Evolutionary conservation across 257 asterid species (phyloP).

Genomic region (Agastache rugosa): DNA sequence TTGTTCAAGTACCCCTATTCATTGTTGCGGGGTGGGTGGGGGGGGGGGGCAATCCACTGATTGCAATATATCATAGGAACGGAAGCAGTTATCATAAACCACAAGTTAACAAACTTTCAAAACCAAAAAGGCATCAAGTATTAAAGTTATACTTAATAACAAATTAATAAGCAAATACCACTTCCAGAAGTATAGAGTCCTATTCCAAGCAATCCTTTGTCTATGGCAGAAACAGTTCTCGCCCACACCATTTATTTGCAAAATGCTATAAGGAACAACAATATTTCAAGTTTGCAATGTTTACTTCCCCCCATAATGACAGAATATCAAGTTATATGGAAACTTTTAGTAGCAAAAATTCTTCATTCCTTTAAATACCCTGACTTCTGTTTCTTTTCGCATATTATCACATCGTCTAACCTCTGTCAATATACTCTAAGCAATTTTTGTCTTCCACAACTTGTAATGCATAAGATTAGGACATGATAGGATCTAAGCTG

Average conservation of each 20-base stretch:
- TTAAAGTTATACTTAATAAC: neutral
- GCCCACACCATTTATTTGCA: neutral
- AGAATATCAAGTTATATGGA: neutral
- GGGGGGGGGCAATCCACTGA: neutral
- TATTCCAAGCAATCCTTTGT: neutral
- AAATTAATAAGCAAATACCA: neutral
- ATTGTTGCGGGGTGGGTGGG: neutral
- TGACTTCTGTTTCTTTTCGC: too few relatives aligned
- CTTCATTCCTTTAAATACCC: too few relatives aligned
- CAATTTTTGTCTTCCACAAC: too few relatives aligned
- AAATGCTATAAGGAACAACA: neutral
- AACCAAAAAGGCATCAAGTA: neutral
- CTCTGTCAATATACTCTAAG: too few relatives aligned
- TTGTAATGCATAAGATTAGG: too few relatives aligned
- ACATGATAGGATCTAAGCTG: neutral
- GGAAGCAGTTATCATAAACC: too few relatives aligned
- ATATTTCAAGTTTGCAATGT: neutral
- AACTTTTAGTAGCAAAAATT: neutral
- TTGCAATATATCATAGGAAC: neutral
- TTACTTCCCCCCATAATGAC: neutral
- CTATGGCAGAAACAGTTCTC: neutral
- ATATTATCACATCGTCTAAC: too few relatives aligned
- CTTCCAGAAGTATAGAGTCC: neutral
- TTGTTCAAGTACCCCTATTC: neutral
- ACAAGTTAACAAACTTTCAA: neutral